phyloP scores from a whole-genome alignment of 2,329 filamentous ascomycete genomes.

The Pseudopithomyces chartarum region DNA sequence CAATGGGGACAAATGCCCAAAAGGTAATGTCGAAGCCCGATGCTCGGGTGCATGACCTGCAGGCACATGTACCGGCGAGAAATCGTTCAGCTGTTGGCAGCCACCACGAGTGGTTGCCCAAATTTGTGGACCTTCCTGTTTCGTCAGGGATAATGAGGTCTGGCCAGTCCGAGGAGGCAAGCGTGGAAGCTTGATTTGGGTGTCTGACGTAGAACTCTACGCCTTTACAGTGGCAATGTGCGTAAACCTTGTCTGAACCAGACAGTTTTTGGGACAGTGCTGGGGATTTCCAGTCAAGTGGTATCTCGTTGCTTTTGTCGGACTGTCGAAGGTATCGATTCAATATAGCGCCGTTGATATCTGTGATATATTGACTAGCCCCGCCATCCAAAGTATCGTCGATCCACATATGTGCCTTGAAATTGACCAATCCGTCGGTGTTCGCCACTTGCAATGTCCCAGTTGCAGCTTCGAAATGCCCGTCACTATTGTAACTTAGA shows the following conservation, averaged over 20 bases:
- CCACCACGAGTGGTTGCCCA: conserved; percentile 28
- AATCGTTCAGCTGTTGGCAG: conserved; percentile 44
- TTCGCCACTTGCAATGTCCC: conserved; percentile 46
- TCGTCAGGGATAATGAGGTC: conserved; percentile 38
- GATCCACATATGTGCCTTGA: conserved; percentile 52
- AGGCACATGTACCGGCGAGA: conserved; percentile 51
- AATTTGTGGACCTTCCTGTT: conserved; percentile 15
- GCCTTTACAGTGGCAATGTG: conserved; percentile 55
- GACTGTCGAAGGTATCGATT: conserved; percentile 21
- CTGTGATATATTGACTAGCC: conserved; percentile 52
- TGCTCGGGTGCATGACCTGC: conserved; percentile 52
- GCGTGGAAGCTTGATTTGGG: conserved; percentile 29
- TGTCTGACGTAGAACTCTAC: conserved; percentile 49
- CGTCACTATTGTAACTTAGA: conserved; percentile 34
- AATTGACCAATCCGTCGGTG: conserved; percentile 34
- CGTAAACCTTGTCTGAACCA: conserved; percentile 30
- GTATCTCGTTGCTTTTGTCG: conserved; percentile 21
- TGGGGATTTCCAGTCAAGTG: conserved; percentile 29
- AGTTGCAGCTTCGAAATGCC: conserved; percentile 47
- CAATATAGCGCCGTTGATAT: conserved; percentile 32
- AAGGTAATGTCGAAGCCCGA: conserved; percentile 52
- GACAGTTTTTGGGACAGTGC: conserved; percentile 1
- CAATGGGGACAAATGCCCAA: conserved; percentile 53
- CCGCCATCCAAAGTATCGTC: conserved; percentile 60
- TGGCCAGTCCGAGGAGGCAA: conserved; percentile 48